These are phyloP conservation scores for Trametes coccinea DNA, from an alignment of 768 basidiomycete genomes.

Conservation along the genomic window DNA sequence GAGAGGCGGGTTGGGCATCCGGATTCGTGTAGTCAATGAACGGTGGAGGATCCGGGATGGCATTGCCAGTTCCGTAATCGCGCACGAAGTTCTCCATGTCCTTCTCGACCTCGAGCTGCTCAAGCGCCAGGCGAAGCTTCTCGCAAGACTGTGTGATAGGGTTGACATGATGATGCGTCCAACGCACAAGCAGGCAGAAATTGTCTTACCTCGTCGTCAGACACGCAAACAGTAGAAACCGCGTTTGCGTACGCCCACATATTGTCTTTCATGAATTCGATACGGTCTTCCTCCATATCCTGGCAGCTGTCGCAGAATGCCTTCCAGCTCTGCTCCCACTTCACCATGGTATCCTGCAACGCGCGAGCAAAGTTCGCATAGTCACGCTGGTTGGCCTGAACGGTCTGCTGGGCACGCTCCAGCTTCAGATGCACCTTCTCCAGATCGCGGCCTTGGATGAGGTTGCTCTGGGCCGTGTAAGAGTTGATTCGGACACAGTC, in stretches of 20 bases:
- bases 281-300: slow-evolving; percentile 92
- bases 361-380: slow-evolving; percentile 85
- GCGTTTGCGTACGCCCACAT: slow-evolving; percentile 97
- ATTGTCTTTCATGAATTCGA: slow-evolving; percentile 93
- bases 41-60: slow-evolving; percentile 83
- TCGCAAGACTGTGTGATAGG: slow-evolving; percentile 75
- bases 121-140: slow-evolving; percentile 78
- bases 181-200: neutral
- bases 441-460: slow-evolving; percentile 91
- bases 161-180: slow-evolving; percentile 1
- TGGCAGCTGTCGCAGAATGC: slow-evolving; percentile 92
- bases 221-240: slow-evolving; percentile 92
- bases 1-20: slow-evolving; percentile 62
- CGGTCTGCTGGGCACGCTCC: slow-evolving; percentile 86
- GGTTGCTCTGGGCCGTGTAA: slow-evolving; percentile 86
- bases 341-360: slow-evolving; percentile 71
- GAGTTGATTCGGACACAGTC: slow-evolving; percentile 94
- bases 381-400: slow-evolving; percentile 88
- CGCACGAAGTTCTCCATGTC: slow-evolving; percentile 91
- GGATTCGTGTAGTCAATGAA: slow-evolving; percentile 82
- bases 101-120: slow-evolving; percentile 83
- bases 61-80: slow-evolving; percentile 83
- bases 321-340: slow-evolving; percentile 96
- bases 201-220: slow-evolving; percentile 84
- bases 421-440: slow-evolving; percentile 88